A percentile compares a stretch with the other conserved stretches of the same genome.
Evolutionary conservation across 108 stramenopile species (phyloP).

Genomic region (Parietichytrium sp.): DNA sequence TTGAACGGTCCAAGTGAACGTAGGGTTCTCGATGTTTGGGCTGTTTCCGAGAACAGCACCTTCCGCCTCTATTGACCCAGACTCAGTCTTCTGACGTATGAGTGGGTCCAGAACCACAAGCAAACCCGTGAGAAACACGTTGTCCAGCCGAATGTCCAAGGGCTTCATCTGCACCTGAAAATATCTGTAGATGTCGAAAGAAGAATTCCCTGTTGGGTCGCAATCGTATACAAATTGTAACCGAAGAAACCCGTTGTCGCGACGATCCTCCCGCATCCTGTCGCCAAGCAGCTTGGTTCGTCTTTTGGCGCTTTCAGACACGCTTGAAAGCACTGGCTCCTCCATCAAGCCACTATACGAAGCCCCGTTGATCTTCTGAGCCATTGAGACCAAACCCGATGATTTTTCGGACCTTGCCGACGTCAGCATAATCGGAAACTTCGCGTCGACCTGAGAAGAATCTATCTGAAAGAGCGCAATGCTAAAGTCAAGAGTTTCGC

Average conservation of each 20-base stretch:
- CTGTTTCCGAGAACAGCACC: constrained; percentile 26
- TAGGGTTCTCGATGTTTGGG: neutral
- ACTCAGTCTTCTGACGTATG: neutral
- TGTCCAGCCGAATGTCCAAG: neutral
- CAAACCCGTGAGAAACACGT: neutral
- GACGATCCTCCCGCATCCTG: neutral
- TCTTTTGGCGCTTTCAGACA: neutral
- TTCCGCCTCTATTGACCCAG: constrained; percentile 9
- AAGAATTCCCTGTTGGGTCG: neutral
- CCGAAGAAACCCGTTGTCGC: neutral
- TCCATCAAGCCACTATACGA: too few relatives aligned
- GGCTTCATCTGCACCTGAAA: neutral
- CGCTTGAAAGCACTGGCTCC: neutral
- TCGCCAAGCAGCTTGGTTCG: neutral
- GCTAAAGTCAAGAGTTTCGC: neutral
- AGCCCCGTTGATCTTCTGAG: too few relatives aligned
- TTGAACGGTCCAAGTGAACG: neutral
- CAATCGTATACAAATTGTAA: neutral
- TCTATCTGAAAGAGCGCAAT: constrained; percentile 3
- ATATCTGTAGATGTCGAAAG: constrained; percentile 13
- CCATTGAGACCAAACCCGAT: too few relatives aligned
- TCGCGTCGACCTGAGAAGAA: constrained; percentile 29
- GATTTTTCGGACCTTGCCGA: neutral
- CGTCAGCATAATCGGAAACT: neutral
- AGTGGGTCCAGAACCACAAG: neutral